Percentiles rank a stretch among this genome's conserved stretches.
These are phyloP conservation scores for Lanzia echinophila DNA, from an alignment of 2,329 filamentous ascomycete genomes.

Conservation along the genomic window DNA sequence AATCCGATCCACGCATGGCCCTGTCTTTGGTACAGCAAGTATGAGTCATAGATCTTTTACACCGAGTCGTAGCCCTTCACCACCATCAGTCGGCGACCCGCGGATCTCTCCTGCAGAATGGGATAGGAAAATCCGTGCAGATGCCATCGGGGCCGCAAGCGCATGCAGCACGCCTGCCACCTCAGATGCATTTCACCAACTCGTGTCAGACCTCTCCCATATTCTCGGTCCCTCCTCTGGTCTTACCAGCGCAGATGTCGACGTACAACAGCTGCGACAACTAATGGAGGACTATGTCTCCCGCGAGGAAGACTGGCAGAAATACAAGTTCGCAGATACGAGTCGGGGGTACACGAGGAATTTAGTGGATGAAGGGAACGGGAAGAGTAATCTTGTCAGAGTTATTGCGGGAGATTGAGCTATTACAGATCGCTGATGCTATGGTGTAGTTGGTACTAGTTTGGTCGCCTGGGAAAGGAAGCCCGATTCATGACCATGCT, in stretches of 20 bases:
- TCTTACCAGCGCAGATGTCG: constrained; percentile 73
- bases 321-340: constrained; percentile 67
- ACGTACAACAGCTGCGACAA: constrained; percentile 61
- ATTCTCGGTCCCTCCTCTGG: constrained; percentile 76
- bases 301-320: constrained; percentile 61
- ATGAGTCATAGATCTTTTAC: too few species aligned
- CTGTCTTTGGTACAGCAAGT: too few species aligned
- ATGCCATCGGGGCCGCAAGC: not conserved
- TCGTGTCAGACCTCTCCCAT: constrained; percentile 67
- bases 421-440: not conserved
- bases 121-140: not conserved
- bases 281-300: constrained; percentile 73
- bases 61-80: too few species aligned
- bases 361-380: constrained; percentile 84
- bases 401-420: not conserved
- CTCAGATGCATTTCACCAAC: constrained; percentile 52
- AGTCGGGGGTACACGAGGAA: constrained; percentile 76
- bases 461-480: constrained; percentile 78
- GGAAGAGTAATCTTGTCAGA: constrained; percentile 47
- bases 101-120: too few species aligned
- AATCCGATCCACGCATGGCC: too few species aligned
- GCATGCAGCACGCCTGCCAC: constrained; percentile 28
- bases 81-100: too few species aligned
- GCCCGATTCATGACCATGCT: constrained; percentile 80
- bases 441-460: constrained; percentile 74